These are phyloP conservation scores for Linnemannia schmuckeri DNA, from an alignment of 192 early-diverging fungal species.

Conservation along the genomic window DNA sequence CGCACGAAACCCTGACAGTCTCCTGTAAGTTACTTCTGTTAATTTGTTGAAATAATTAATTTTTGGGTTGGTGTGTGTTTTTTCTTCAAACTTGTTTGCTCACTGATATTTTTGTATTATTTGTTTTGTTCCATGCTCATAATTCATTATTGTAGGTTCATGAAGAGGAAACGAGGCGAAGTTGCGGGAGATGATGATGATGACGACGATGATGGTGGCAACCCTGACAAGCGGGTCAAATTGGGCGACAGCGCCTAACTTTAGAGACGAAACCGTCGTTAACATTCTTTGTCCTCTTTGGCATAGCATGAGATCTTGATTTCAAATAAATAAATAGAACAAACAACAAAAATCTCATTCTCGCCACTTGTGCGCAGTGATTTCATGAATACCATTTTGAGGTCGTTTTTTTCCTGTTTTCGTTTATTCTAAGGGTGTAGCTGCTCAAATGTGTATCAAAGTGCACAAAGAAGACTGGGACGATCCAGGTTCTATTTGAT, in stretches of 20 bases:
- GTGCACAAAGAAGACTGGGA: background rate
- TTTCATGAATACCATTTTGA: background rate
- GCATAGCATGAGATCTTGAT: background rate
- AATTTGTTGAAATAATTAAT: background rate
- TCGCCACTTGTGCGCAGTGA: background rate
- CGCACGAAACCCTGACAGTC: conserved; percentile 77
- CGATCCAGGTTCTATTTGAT: conserved; percentile 47
- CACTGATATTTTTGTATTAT: background rate
- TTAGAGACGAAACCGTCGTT: background rate
- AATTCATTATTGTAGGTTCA: background rate
- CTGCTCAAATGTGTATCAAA: background rate
- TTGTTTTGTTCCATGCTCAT: background rate
- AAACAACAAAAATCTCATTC: background rate
- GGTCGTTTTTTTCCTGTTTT: background rate
- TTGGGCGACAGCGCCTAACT: conserved; percentile 14
- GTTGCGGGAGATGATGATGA: conserved; percentile 48
- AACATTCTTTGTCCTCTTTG: background rate
- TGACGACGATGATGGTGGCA: conserved; percentile 38
- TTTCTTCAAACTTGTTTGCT: background rate
- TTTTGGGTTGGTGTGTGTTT: background rate
- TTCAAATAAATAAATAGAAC: background rate
- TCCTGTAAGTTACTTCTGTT: conserved; percentile 11
- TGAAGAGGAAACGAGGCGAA: conserved; percentile 2
- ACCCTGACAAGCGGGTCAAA: conserved; percentile 27
- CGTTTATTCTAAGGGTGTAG: background rate